Evolutionary conservation across 345 rosid species (phyloP).

Genomic region (Clarkia xantiana): DNA sequence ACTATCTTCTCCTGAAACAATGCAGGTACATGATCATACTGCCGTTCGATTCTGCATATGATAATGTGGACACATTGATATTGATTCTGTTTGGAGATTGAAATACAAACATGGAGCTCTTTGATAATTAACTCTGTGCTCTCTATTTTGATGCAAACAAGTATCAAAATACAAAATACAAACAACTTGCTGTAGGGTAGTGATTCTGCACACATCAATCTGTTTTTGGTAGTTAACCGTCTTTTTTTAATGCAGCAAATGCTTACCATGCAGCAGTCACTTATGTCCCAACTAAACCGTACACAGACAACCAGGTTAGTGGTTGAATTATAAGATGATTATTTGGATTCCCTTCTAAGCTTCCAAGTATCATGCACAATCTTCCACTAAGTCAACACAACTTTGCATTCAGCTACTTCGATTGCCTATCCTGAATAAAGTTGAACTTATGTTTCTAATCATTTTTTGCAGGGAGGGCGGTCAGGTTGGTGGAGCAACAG

Average conservation of each 20-base stretch:
- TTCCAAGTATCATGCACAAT: not conserved
- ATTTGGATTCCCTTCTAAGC: not conserved
- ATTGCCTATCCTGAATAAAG: no score
- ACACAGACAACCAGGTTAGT: slow-evolving; percentile 54
- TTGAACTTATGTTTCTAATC: not conserved
- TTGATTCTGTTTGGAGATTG: no score
- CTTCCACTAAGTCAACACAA: not conserved
- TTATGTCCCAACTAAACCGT: slow-evolving; percentile 51
- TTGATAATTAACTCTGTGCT: no score
- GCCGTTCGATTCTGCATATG: no score
- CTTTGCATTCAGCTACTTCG: not conserved
- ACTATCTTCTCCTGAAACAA: slow-evolving; percentile 61
- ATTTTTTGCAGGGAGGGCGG: slow-evolving; percentile 31
- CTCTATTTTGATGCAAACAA: no score
- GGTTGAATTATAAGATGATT: not conserved
- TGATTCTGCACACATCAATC: no score
- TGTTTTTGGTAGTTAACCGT: not conserved
- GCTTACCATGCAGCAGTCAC: slow-evolving; percentile 48
- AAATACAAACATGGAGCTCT: no score
- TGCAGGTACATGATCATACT: slow-evolving; percentile 34
- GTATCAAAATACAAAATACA: no score
- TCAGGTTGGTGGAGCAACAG: slow-evolving; percentile 42
- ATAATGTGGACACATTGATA: no score
- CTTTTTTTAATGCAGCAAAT: slow-evolving; percentile 28
- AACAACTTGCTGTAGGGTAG: no score